Conservation (phyloP, 1,139 yeast species). For the Pneumocystis wakefieldiae region DNA sequence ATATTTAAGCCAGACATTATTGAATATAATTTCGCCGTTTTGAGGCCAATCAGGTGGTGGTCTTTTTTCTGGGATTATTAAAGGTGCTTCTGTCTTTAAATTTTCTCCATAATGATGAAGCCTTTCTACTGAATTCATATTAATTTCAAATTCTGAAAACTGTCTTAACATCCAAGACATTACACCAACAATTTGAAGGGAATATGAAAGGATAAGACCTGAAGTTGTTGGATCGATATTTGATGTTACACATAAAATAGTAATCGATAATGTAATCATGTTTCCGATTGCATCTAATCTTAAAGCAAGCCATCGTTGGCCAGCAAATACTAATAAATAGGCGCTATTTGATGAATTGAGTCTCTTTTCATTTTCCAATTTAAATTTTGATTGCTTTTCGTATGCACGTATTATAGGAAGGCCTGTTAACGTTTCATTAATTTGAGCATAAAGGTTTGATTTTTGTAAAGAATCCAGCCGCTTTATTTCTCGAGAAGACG, state of each 20-base stretch:
- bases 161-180: conserved; percentile 48
- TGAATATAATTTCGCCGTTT: conserved; percentile 40
- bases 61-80: conserved; percentile 18
- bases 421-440: conserved; percentile 89
- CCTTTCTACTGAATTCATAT: conserved; percentile 63
- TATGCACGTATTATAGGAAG: conserved; percentile 83
- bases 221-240: conserved; percentile 47
- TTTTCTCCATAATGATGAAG: conserved; percentile 51
- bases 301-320: conserved; percentile 59
- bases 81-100: conserved; percentile 44
- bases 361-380: conserved; percentile 40
- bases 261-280: conserved; percentile 43
- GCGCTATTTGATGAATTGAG: conserved; percentile 51
- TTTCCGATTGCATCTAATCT: conserved; percentile 60
- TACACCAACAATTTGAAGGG: conserved; percentile 46
- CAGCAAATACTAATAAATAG: conserved; percentile 38
- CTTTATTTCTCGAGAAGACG: conserved; percentile 77
- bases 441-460: conserved; percentile 90
- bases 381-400: conserved; percentile 59
- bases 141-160: conserved; percentile 61
- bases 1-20: conserved; percentile 50
- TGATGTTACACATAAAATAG: conserved; percentile 40
- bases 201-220: conserved; percentile 61
- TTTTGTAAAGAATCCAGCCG: conserved; percentile 85
- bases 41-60: conserved; percentile 48